These are phyloP conservation scores for Pseudevernia furfuracea DNA, from an alignment of 495 filamentous ascomycete species.

Conservation along the genomic window DNA sequence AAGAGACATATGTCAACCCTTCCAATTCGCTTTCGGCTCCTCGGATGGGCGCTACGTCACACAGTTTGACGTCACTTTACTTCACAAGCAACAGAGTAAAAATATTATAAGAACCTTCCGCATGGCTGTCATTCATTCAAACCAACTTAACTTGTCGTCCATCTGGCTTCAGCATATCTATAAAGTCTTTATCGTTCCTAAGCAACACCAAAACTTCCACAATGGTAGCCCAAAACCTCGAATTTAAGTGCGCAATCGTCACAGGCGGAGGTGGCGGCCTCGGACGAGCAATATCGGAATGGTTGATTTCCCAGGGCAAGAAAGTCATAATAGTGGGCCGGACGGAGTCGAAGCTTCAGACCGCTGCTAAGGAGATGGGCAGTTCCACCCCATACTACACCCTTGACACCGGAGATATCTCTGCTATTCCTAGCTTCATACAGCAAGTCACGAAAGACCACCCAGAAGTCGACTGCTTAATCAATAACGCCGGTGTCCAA, in stretches of 20 bases:
- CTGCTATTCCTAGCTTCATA: conserved; percentile 35
- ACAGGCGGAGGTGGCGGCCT: conserved; percentile 44
- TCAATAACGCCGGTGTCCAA: conserved; percentile 37
- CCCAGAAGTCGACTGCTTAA: conserved; percentile 41
- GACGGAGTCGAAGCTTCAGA: conserved; percentile 38
- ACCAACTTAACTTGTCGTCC: too few relatives aligned
- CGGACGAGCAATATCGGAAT: conserved; percentile 37
- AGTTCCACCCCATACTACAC: conserved; percentile 10
- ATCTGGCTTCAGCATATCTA: too few relatives aligned
- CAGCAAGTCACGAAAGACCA: conserved; percentile 31
- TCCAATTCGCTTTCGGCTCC: too few relatives aligned
- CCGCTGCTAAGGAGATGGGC: conserved; percentile 32
- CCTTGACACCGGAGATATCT: conserved; percentile 37
- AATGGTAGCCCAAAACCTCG: conserved; percentile 17
- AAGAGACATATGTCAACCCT: too few relatives aligned
- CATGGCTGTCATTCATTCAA: too few relatives aligned
- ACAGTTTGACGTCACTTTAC: background rate
- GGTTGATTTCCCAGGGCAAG: conserved; percentile 36
- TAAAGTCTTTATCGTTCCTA: background rate
- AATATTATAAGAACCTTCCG: too few relatives aligned
- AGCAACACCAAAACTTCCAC: background rate
- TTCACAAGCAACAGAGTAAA: background rate
- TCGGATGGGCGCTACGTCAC: background rate
- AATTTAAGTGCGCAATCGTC: conserved; percentile 36
- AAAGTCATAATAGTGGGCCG: conserved; percentile 42